phyloP scores from a whole-genome alignment of 2,329 filamentous ascomycete species.

The Arthrobotrys iridis region DNA sequence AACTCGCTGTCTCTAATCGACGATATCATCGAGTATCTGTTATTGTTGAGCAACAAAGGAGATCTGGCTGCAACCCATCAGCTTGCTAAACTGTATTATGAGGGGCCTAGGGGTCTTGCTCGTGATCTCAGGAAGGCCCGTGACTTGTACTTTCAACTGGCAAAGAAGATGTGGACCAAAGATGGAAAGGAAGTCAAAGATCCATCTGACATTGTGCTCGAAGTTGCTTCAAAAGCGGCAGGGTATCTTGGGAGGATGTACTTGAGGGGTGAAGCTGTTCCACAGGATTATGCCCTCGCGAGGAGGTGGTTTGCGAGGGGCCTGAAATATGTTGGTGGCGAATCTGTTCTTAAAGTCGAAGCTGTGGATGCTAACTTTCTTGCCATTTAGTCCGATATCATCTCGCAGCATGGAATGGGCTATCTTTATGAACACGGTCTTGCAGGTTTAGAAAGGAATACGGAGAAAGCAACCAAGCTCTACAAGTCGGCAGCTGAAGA shows the following conservation, averaged over 20 bases:
- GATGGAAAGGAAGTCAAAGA: slow-evolving; percentile 77
- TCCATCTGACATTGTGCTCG: slow-evolving; percentile 79
- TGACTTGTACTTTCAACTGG: slow-evolving; percentile 82
- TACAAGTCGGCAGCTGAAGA: slow-evolving; percentile 84
- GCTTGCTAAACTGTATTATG: slow-evolving; percentile 85
- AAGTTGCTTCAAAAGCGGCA: slow-evolving; percentile 71
- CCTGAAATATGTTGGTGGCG: slow-evolving; percentile 63
- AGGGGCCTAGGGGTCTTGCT: slow-evolving; percentile 79
- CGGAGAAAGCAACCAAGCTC: slow-evolving; percentile 76
- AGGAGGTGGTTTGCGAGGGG: slow-evolving; percentile 85
- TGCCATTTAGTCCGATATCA: slow-evolving; percentile 73
- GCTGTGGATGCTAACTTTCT: slow-evolving; percentile 10
- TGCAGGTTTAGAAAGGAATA: slow-evolving; percentile 73
- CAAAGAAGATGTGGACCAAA: slow-evolving; percentile 81
- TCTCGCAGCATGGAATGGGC: slow-evolving; percentile 85
- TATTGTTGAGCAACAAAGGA: slow-evolving; percentile 88
- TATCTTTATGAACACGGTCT: slow-evolving; percentile 84
- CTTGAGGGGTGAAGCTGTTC: slow-evolving; percentile 83
- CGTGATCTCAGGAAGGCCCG: slow-evolving; percentile 78
- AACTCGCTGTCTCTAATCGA: slow-evolving; percentile 87
- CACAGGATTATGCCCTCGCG: slow-evolving; percentile 80
- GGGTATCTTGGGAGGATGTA: slow-evolving; percentile 91
- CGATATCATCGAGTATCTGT: slow-evolving; percentile 92
- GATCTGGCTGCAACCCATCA: slow-evolving; percentile 88
- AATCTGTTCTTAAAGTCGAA: not conserved